phyloP scores from a whole-genome alignment of 257 asterid species.

The Solanum appendiculatum region DNA sequence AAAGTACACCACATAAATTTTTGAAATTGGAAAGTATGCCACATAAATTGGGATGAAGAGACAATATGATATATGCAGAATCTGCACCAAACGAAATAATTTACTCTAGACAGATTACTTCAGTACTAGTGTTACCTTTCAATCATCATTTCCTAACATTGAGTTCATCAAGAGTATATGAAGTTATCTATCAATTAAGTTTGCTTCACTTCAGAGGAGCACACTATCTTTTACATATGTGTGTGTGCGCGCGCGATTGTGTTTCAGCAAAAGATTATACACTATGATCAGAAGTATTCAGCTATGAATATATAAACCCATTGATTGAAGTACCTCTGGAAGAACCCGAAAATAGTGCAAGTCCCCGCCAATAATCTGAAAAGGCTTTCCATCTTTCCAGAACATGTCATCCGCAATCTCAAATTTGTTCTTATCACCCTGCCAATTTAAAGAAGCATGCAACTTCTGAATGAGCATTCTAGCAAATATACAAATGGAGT shows the following conservation, averaged over 20 bases:
- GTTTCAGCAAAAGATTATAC: background rate
- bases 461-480: background rate
- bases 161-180: background rate
- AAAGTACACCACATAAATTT: background rate
- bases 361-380: conserved; percentile 89
- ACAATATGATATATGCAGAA: background rate
- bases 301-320: background rate
- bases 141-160: background rate
- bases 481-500: background rate
- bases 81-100: background rate
- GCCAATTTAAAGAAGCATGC: background rate
- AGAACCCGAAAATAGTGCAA: conserved; percentile 83
- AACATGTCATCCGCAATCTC: conserved; percentile 74
- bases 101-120: background rate
- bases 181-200: background rate
- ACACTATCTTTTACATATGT: background rate
- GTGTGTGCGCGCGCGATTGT: background rate
- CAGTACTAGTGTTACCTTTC: background rate
- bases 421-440: conserved; percentile 46
- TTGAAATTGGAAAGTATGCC: background rate
- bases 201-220: background rate
- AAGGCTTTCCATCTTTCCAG: conserved; percentile 82
- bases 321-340: conserved; percentile 50
- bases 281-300: background rate
- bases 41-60: background rate